phyloP scores from a whole-genome alignment of 495 filamentous ascomycete genomes.

The Cetradonia linearis region DNA sequence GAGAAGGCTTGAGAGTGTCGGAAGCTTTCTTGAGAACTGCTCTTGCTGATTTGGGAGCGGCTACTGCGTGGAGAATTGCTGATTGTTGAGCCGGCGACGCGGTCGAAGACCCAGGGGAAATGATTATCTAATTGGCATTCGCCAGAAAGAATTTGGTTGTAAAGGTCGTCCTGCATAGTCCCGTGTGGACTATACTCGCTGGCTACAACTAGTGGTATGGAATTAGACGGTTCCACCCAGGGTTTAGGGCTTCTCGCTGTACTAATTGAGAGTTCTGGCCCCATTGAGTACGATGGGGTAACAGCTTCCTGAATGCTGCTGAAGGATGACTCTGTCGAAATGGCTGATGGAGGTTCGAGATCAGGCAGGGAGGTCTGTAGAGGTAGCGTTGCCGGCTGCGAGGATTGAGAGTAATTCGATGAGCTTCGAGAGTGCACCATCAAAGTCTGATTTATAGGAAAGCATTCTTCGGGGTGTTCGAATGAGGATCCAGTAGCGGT shows the following conservation, averaged over 20 bases:
- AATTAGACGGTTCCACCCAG: conserved; percentile 3
- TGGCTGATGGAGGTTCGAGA: conserved; percentile 28
- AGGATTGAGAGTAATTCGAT: conserved; percentile 24
- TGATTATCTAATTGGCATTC: conserved; percentile 41
- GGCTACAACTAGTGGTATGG: conserved; percentile 5
- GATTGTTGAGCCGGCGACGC: conserved; percentile 31
- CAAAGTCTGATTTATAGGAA: background rate
- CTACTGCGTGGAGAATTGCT: conserved; percentile 41
- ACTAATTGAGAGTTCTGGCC: conserved; percentile 8
- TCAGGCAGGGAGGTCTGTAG: conserved; percentile 30
- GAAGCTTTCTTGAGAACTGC: conserved; percentile 48
- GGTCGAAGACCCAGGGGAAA: conserved; percentile 31
- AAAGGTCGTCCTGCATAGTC: conserved; percentile 33
- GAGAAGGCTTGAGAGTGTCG: conserved; percentile 35
- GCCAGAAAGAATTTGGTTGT: conserved; percentile 38
- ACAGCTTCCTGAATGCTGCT: conserved; percentile 29
- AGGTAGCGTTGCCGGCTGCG: conserved; percentile 21
- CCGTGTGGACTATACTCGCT: conserved; percentile 24
- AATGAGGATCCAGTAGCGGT: background rate
- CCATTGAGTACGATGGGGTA: conserved; percentile 30
- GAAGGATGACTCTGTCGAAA: conserved; percentile 32
- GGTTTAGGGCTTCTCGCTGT: conserved; percentile 2
- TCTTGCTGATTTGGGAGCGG: conserved; percentile 48
- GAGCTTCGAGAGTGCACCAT: conserved; percentile 8
- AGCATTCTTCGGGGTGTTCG: background rate